Evolutionary conservation across 2,329 filamentous ascomycete genomes (phyloP), one percentile per base, ranked within the genome.

Genomic region (Monosporascus ibericus): DNA sequence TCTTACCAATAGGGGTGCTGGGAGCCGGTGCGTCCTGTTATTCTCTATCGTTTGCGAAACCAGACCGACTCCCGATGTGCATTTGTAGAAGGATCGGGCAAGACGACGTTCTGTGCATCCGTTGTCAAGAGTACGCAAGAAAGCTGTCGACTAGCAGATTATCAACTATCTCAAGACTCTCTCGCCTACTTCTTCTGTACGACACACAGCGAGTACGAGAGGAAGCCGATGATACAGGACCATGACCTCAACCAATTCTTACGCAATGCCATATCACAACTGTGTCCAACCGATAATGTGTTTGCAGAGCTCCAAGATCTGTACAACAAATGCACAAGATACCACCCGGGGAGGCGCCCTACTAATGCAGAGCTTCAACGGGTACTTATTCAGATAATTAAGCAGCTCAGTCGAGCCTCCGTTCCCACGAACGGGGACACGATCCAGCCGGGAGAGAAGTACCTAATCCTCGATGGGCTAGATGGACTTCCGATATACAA

Each of bases 131-230:
- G 50, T n/a, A 58, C 55, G 20, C 30, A 47, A 18, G 46, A 17
- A 17, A 11, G 14, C 1, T 58, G 55, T 15, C 44, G 48, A 11
- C 22, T 52, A 20, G 39, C 36, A 15, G 37, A 34, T 34, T 22
- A 37, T 8, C n/a, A 24, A 15, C 54, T 50, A 11, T 9, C 47
- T 4, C 50, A 55, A 37, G 57, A 58, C 24, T 58, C 53, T 25
- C 49, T 58, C 17, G 55, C 54, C 14, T 60, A 60, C 48, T 59
- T 60, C 39, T 58, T 56, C 44, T 52, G 50, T 44, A 34, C 48
- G 20, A 55, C 55, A 17, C 49, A 60, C 25, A 22, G 20, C 17
- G 46, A 49, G 7, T 24, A 46, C 30, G 11, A 38, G 5, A 25
- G 24, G 1, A 6, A 6, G 4, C 34, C 39, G 1, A 3, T 3